phyloP scores from a whole-genome alignment of 2,329 filamentous ascomycete genomes.

The Orbilia brochopaga region DNA sequence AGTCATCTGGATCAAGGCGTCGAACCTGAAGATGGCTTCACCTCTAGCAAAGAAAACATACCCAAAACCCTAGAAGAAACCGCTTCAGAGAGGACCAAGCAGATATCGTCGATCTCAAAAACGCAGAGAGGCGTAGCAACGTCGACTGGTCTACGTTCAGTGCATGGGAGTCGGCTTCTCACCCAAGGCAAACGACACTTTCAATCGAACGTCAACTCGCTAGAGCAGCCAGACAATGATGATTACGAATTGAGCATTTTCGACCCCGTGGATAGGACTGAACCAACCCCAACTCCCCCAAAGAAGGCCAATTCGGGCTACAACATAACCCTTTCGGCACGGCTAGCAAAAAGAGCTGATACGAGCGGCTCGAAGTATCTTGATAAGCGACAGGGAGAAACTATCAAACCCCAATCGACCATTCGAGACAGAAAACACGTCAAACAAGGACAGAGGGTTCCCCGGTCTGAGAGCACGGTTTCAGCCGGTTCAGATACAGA shows the following conservation, averaged over 20 bases:
- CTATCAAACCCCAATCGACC: not conserved
- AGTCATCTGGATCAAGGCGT: conserved; percentile 2
- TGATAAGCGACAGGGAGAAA: not conserved
- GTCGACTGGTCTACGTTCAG: conserved; percentile 7
- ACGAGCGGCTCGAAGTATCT: not conserved
- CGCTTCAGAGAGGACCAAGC: not conserved
- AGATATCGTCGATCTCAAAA: not conserved
- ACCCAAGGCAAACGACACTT: conserved; percentile 1
- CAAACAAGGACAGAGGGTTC: not conserved
- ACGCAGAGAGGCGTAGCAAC: not conserved
- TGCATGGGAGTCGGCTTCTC: conserved; percentile 17
- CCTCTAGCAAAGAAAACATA: conserved; percentile 35
- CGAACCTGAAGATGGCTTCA: conserved; percentile 3
- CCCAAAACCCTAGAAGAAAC: conserved; percentile 9
- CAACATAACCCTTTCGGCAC: no score
- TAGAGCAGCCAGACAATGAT: not conserved
- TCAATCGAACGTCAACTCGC: not conserved
- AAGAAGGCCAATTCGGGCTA: no score
- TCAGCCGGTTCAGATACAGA: not conserved
- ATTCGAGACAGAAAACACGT: not conserved
- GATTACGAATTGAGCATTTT: not conserved
- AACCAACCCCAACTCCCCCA: not conserved
- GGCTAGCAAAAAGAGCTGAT: not conserved
- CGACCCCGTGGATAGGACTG: not conserved
- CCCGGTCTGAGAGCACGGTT: not conserved